Base-by-base conservation (phyloP, 139 green algal genomes). In the Pleodorina starrii region DNA sequence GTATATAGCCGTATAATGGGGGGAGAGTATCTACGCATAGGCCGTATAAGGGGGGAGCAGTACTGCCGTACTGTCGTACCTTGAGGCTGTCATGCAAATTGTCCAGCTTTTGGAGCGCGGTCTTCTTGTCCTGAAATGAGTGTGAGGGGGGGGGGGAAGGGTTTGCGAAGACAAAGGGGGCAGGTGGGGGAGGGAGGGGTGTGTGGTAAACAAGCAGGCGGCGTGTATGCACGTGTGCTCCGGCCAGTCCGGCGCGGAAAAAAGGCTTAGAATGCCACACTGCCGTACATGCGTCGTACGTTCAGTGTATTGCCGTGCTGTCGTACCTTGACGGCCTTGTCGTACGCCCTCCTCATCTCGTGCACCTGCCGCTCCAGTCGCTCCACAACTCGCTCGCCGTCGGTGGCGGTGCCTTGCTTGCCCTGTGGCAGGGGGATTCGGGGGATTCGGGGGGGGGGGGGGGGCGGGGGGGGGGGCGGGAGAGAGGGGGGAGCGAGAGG, bases 41-140 rank as follows among this genome's bases (percentile, higher is more conserved):
- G n/a, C n/a, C n/a, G n/a, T n/a, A n/a, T n/a, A n/a, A n/a, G n/a
- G n/a, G n/a, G n/a, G n/a, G n/a, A n/a, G n/a, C n/a, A n/a, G n/a
- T 66, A 25, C 29, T 12, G 54, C 9, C 21, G 54, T 4, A 12
- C 2, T 66, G 5, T 66, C 68, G 5, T 66, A 89, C 87, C 60
- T 72, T 81, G n/a, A 91, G 38, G 40, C 84, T 87, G 74, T 93
- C 88, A 43, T 91, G 90, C 85, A 93, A 46, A 68, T 92, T 93
- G 36, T 86, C 57, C 54, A 95, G 88, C 77, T 92, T 90, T 63
- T 91, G 87, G 0, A 90, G 40, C 2, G 84, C 78, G 7, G 87
- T 90, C 82, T 93, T 92, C 87, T 93, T 93, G 29, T 93, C 91
- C 87, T 93, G 87, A 2, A n/a, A n/a, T n/a, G n/a, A n/a, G n/a